These are phyloP conservation scores for Pseudogymnoascus sp. DNA, from an alignment of 2,329 filamentous ascomycete genomes.

Conservation along the genomic window DNA sequence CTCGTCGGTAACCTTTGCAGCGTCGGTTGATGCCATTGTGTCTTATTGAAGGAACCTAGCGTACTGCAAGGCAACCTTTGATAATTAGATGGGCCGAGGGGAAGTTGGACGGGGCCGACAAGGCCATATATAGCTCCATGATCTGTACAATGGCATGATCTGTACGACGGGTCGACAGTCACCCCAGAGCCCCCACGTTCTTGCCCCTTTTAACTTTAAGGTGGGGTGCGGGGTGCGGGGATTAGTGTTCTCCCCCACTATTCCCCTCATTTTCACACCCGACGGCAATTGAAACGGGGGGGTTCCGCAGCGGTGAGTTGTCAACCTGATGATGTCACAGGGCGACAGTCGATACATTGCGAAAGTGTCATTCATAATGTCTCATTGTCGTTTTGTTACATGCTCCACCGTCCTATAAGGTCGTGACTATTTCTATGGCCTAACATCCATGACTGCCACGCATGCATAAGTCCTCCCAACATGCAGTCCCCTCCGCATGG, in stretches of 20 bases:
- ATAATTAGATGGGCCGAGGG: background rate
- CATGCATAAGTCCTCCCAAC: background rate
- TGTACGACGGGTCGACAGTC: background rate
- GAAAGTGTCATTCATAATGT: background rate
- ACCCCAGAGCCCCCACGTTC: background rate
- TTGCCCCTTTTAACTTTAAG: background rate
- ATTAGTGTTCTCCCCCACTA: background rate
- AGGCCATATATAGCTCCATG: background rate
- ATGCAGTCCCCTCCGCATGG: background rate
- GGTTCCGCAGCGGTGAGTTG: background rate
- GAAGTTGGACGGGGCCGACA: background rate
- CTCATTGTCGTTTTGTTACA: background rate
- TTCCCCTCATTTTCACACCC: background rate
- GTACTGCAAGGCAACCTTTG: background rate
- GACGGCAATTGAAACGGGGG: background rate
- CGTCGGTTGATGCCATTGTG: background rate
- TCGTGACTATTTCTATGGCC: background rate
- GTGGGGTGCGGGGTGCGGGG: constrained; percentile 3
- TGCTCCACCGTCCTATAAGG: background rate
- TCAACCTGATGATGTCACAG: background rate
- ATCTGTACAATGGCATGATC: background rate
- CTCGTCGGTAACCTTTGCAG: background rate
- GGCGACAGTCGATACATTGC: background rate
- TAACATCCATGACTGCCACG: background rate
- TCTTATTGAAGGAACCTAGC: background rate